A percentile compares a stretch with the other conserved stretches of the same genome.
Evolutionary conservation across 176 grass and related monocot species (phyloP).

Genomic region (Metroxylon sagu): DNA sequence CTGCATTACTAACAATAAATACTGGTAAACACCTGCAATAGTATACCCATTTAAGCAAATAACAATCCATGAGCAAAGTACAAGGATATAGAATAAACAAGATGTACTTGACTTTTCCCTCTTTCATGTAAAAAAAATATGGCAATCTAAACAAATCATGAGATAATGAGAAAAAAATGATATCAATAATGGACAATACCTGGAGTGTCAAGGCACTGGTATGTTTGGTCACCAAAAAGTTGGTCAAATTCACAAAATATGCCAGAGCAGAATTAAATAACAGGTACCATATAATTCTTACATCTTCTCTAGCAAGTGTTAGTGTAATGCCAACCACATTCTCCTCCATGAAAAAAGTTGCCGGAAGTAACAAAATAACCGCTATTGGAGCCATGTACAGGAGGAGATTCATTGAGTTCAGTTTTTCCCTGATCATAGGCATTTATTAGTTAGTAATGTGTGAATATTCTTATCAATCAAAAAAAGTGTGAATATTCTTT

Average conservation of each 20-base stretch:
- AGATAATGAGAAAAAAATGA: neutral
- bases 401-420: constrained; percentile 14
- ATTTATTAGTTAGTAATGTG: too few relatives aligned
- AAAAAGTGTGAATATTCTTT: too few relatives aligned
- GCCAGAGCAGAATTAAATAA: constrained; percentile 8
- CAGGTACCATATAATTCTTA: constrained; percentile 7
- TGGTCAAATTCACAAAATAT: constrained; percentile 11
- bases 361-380: constrained; percentile 8
- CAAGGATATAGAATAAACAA: too few relatives aligned
- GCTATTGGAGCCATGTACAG: constrained; percentile 13
- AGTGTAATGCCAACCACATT: constrained; percentile 8
- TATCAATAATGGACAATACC: neutral
- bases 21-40: too few relatives aligned
- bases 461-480: too few relatives aligned
- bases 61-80: too few relatives aligned
- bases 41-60: too few relatives aligned
- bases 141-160: neutral
- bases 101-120: too few relatives aligned
- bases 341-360: constrained; percentile 3
- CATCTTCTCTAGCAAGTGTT: constrained; percentile 4
- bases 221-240: constrained; percentile 12
- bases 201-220: constrained; percentile 15
- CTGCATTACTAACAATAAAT: too few relatives aligned
- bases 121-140: too few relatives aligned
- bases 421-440: constrained; percentile 3